A percentile compares a stretch with the other conserved stretches of the same genome.
Conservation (phyloP, 371 early-diverging fungal species). For the Amoeboradix gromovi region DNA sequence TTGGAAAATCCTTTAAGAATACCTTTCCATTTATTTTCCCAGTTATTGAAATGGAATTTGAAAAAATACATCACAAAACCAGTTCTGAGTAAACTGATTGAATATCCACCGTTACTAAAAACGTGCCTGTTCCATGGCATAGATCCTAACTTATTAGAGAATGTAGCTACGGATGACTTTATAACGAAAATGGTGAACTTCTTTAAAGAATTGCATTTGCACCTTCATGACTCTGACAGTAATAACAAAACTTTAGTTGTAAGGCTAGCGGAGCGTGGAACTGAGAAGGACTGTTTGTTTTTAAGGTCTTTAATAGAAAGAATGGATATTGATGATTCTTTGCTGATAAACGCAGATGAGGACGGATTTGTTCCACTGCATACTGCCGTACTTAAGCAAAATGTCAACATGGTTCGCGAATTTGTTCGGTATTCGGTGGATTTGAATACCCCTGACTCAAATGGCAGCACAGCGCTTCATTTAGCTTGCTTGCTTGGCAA, state of each 20-base stretch:
- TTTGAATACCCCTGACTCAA: not conserved
- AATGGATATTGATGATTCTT: not conserved
- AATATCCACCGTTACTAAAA: not conserved
- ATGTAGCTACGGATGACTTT: not conserved
- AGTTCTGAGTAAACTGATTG: not conserved
- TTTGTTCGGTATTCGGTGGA: not conserved
- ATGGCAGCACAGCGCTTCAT: not conserved
- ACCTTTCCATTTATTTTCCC: not conserved
- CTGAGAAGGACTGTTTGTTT: not conserved
- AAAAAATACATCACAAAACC: not conserved
- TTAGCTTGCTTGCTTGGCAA: not conserved
- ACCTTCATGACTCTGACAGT: not conserved
- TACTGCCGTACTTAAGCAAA: not conserved
- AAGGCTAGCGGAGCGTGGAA: not conserved
- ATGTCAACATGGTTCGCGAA: not conserved
- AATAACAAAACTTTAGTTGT: not conserved
- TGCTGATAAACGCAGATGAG: not conserved
- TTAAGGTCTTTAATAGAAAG: not conserved
- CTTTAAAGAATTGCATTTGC: not conserved
- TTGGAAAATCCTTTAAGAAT: not conserved
- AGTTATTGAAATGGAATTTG: not conserved
- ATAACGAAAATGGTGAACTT: not conserved
- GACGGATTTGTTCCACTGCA: not conserved
- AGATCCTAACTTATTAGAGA: not conserved
- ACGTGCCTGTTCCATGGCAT: not conserved